These are phyloP conservation scores for Chaetomium olivaceum DNA, from an alignment of 2,329 filamentous ascomycete species.

Conservation along the genomic window DNA sequence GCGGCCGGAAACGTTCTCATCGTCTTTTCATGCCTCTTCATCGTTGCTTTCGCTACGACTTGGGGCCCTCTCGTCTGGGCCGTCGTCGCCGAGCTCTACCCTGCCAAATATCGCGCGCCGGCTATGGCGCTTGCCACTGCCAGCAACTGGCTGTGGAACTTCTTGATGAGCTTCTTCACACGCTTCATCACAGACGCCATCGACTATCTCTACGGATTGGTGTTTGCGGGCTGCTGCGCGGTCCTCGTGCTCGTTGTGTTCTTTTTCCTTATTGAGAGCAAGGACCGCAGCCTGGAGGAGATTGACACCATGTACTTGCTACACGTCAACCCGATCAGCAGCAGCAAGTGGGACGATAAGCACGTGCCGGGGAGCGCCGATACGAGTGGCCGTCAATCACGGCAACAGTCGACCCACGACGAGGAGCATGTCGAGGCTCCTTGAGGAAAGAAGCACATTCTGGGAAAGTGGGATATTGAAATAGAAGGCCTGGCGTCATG, in stretches of 20 bases:
- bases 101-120: constrained; percentile 60
- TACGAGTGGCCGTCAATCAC: constrained; percentile 18
- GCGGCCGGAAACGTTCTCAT: constrained; percentile 70
- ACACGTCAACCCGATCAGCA: constrained; percentile 55
- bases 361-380: constrained; percentile 5
- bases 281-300: constrained; percentile 73
- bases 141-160: constrained; percentile 72
- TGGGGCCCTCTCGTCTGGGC: constrained; percentile 73
- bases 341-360: constrained; percentile 30
- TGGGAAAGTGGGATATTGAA: neutral
- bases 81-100: constrained; percentile 68
- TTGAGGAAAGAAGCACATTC: constrained; percentile 4
- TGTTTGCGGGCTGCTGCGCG: constrained; percentile 73
- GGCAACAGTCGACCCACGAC: constrained; percentile 13
- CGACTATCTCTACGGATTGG: constrained; percentile 71
- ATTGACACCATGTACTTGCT: constrained; percentile 78
- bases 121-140: constrained; percentile 62
- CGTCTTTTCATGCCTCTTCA: constrained; percentile 75
- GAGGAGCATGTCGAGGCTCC: constrained; percentile 14
- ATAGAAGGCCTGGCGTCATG: constrained; percentile 17
- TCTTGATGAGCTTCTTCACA: constrained; percentile 75
- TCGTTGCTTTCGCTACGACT: constrained; percentile 67
- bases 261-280: constrained; percentile 75
- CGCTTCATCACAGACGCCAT: constrained; percentile 74
- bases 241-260: constrained; percentile 66